Evolutionary conservation across 345 rosid species (phyloP).

Genomic region (Ceriops zippeliana): DNA sequence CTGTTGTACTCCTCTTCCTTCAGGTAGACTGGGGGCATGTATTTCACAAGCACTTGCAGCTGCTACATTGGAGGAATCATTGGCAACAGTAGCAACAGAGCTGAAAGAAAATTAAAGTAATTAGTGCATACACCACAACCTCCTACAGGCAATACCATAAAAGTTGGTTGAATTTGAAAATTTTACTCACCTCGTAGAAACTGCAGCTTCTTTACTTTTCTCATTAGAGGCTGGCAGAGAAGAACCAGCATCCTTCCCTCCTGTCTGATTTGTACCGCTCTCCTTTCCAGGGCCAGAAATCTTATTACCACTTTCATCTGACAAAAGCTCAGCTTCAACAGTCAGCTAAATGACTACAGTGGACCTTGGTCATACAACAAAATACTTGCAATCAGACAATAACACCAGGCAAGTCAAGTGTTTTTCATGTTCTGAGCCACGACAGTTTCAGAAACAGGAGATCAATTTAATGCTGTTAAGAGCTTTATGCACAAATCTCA

Average conservation of each 20-base stretch:
- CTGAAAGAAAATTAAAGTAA: constrained; percentile 34
- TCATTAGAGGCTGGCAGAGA: constrained; percentile 43
- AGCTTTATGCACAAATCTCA: too few species aligned
- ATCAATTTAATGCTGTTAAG: neutral
- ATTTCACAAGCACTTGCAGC: constrained; percentile 26
- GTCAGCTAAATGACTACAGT: constrained; percentile 15
- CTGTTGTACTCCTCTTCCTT: constrained; percentile 33
- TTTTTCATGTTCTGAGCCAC: neutral
- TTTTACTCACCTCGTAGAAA: constrained; percentile 45
- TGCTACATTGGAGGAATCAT: constrained; percentile 43
- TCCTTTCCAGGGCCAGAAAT: constrained; percentile 45
- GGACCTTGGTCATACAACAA: constrained; percentile 19
- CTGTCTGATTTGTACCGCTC: constrained; percentile 46
- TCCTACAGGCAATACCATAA: constrained; percentile 3
- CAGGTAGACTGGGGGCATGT: constrained; percentile 23
- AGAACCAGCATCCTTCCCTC: constrained; percentile 47
- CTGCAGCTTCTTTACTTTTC: constrained; percentile 42
- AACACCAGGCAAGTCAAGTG: neutral
- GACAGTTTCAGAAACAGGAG: neutral
- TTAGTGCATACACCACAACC: constrained; percentile 6
- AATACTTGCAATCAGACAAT: constrained; percentile 4
- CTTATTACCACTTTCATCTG: constrained; percentile 67
- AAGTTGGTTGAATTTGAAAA: constrained; percentile 6
- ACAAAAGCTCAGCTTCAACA: constrained; percentile 28
- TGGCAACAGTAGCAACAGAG: constrained; percentile 36